Evolutionary conservation across 495 filamentous ascomycete genomes (phyloP), one percentile per base, ranked within the genome.

Genomic region (Penicillium macrosclerotiorum): DNA sequence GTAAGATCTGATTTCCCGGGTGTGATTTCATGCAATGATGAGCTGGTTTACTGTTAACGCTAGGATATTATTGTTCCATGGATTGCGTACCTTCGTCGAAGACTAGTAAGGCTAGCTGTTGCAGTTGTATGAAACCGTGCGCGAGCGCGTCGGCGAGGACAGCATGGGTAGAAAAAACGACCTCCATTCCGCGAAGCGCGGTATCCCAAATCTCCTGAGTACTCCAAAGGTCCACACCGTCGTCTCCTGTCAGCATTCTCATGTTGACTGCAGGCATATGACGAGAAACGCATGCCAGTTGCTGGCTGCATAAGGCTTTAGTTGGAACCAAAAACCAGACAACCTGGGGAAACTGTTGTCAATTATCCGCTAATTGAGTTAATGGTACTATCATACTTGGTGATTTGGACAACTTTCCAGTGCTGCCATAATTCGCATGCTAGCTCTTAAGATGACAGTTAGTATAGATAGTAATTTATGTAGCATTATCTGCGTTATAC

Each of bases 21-120:
- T 87, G 76, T 30, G 52, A 49, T 12, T 45, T 65, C 46, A 60
- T 66, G 34, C 50, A 66, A 47, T 58, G 55, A 35, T 56, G 59
- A 17, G 54, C 55, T 66, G 33, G 1, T 24, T 33, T 8, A 17
- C 23, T 26, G 22, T 45, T 37, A 37, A 23, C 3, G 3, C 32
- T 26, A 18, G 36, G 8, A 35, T 37, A 7, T n/a, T 38, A 12
- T 27, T 11, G 17, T 7, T 27, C 17, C 14, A 35, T 14, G 8
- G 27, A 30, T 12, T 23, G 56, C 70, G 42, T 55, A 89, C 89
- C 88, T 82, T 96, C 91, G 59, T 96, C 91, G 47, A 95, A 89
- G 1, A 95, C 74, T 17, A 96, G 65, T 3, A 96, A 65, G 13
- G 79, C 68, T 25, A 96, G 57, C 0, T 71, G 67, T 1, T 71